Conservation (phyloP, 2,329 filamentous ascomycete species). For the Elsinoe perseae region DNA sequence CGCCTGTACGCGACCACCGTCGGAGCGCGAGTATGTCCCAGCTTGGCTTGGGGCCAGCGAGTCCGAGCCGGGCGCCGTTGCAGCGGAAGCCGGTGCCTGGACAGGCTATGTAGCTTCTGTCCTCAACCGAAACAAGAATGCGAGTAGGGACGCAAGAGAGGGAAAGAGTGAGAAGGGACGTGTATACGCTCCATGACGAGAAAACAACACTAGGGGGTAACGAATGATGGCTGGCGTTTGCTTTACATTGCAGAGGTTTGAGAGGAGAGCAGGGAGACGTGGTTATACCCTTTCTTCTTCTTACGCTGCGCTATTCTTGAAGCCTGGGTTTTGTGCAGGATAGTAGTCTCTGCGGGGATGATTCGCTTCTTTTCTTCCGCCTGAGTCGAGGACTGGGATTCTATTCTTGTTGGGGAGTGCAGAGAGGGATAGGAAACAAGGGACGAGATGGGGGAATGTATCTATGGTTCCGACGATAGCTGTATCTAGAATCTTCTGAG, state of each 20-base stretch:
- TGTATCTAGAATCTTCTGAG: slow-evolving; percentile 1
- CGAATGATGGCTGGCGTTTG: slow-evolving; percentile 7
- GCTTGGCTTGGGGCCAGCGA: slow-evolving; percentile 4
- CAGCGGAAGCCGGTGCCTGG: slow-evolving; percentile 45
- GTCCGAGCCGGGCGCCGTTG: slow-evolving; percentile 27
- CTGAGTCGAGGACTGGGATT: background rate
- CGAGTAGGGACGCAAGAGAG: no score
- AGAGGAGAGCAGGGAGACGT: no score
- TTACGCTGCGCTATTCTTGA: background rate
- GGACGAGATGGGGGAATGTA: background rate
- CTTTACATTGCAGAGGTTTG: background rate
- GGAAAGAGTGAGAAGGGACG: background rate
- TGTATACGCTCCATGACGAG: background rate
- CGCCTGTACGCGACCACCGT: slow-evolving; percentile 4
- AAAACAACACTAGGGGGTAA: background rate
- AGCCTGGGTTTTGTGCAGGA: background rate
- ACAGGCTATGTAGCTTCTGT: slow-evolving; percentile 32
- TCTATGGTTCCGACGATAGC: background rate
- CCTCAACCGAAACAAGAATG: no score
- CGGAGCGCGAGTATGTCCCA: slow-evolving; percentile 10
- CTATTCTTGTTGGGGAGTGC: no score
- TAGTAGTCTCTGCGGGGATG: background rate
- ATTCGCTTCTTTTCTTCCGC: slow-evolving; percentile 5
- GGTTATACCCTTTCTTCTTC: slow-evolving; percentile 1
- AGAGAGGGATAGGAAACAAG: background rate